phyloP scores from a whole-genome alignment of 306 rosid genomes.

The Citrullus amarus region DNA sequence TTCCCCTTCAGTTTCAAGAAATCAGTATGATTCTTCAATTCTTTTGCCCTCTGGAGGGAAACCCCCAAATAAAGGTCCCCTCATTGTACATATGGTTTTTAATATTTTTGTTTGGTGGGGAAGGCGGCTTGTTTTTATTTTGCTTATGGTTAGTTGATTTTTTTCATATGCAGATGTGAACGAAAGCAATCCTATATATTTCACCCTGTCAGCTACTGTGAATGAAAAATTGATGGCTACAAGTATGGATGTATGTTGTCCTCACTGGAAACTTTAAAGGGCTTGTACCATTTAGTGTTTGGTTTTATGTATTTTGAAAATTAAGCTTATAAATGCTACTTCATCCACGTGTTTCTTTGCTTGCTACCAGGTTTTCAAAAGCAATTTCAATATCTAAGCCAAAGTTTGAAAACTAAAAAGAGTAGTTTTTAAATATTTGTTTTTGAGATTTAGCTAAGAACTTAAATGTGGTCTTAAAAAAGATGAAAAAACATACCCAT shows the following conservation, averaged over 20 bases:
- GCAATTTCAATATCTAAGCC: background rate
- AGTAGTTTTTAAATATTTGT: background rate
- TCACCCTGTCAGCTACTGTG: constrained; percentile 32
- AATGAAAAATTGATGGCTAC: constrained; percentile 42
- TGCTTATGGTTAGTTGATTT: background rate
- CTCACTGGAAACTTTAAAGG: background rate
- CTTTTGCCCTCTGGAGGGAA: constrained; percentile 6
- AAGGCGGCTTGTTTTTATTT: background rate
- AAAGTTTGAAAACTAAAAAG: background rate
- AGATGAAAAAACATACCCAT: background rate
- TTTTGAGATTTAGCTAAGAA: background rate
- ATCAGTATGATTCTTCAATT: constrained; percentile 9
- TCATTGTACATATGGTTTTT: background rate
- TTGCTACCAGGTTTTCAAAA: background rate
- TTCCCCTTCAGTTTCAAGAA: constrained; percentile 19
- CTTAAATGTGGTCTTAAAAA: background rate
- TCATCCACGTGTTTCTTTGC: background rate
- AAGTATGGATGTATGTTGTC: constrained; percentile 29
- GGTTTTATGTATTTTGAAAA: background rate
- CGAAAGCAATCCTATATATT: constrained; percentile 37
- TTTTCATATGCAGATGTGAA: constrained; percentile 37
- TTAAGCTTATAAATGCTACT: background rate
- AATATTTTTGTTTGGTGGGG: background rate
- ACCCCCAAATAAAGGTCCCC: constrained; percentile 34
- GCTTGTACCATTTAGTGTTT: background rate